Conservation (phyloP, 768 basidiomycete species). For the Tulasnella sp. region DNA sequence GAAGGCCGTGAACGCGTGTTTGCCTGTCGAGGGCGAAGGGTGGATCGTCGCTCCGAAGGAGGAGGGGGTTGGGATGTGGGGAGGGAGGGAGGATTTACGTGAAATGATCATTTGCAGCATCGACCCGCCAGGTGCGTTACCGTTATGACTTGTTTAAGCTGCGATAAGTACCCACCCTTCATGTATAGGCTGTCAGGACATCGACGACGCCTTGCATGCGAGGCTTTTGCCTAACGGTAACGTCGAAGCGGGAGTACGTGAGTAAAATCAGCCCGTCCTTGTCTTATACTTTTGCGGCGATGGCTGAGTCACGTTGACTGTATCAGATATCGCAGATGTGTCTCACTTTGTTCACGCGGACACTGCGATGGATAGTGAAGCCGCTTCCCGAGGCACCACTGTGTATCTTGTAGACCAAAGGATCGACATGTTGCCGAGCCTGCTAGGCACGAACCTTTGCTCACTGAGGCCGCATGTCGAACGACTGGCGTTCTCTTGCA, state of each 20-base stretch:
- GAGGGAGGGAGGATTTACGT: constrained; percentile 76
- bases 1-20: constrained; percentile 83
- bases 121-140: constrained; percentile 71
- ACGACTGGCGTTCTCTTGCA: constrained; percentile 84
- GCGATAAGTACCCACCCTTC: background rate
- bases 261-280: constrained; percentile 31
- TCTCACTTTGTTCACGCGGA: constrained; percentile 90
- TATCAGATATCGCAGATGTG: constrained; percentile 90
- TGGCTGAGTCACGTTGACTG: background rate
- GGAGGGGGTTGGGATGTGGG: constrained; percentile 45
- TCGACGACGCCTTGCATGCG: constrained; percentile 95
- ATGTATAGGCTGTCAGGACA: constrained; percentile 79
- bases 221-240: constrained; percentile 78
- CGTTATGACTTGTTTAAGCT: background rate
- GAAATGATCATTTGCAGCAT: constrained; percentile 87
- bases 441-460: constrained; percentile 93
- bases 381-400: constrained; percentile 90
- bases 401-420: constrained; percentile 98
- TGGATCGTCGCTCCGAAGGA: constrained; percentile 87
- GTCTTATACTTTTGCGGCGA: background rate
- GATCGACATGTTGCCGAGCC: constrained; percentile 91
- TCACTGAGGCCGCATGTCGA: constrained; percentile 88
- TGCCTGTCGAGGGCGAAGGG: constrained; percentile 77
- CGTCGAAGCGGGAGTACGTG: constrained; percentile 95
- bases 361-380: constrained; percentile 93